Evolutionary conservation across 106 monocot genomes (phyloP).

Genomic region (Dendrobium officinale): DNA sequence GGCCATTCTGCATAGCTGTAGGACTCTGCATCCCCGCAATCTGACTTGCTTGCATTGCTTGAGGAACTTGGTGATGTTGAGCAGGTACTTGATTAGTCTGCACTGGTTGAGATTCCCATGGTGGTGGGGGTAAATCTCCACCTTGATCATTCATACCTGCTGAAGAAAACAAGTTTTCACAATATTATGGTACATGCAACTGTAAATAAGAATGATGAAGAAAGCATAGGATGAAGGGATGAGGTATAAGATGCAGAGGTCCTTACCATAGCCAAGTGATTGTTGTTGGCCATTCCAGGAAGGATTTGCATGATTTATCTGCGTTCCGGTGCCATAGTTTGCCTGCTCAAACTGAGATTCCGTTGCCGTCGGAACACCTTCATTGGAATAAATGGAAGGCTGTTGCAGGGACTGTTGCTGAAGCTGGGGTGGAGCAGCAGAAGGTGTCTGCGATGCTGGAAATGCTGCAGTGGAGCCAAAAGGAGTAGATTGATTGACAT

Average conservation of each 20-base stretch:
- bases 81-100: conserved; percentile 18
- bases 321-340: conserved; percentile 23
- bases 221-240: neutral
- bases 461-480: conserved; percentile 18
- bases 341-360: conserved; percentile 22
- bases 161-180: neutral
- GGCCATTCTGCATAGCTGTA: conserved; percentile 4
- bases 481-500: conserved; percentile 19
- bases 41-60: conserved; percentile 16
- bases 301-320: conserved; percentile 26
- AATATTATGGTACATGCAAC: neutral
- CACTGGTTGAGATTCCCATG: conserved; percentile 61
- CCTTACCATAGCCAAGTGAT: conserved; percentile 37
- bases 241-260: neutral
- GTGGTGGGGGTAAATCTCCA: conserved; percentile 66
- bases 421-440: conserved; percentile 20
- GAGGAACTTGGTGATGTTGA: conserved; percentile 2
- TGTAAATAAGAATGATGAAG: neutral
- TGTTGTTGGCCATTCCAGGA: conserved; percentile 61
- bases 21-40: conserved; percentile 11
- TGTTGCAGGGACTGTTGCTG: conserved; percentile 21
- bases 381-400: conserved; percentile 40
- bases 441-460: conserved; percentile 25
- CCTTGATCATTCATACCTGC: conserved; percentile 41
- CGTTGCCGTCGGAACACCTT: conserved; percentile 16